Evolutionary conservation across 495 filamentous ascomycete species (phyloP).

Genomic region (Aspergillus hancockii): DNA sequence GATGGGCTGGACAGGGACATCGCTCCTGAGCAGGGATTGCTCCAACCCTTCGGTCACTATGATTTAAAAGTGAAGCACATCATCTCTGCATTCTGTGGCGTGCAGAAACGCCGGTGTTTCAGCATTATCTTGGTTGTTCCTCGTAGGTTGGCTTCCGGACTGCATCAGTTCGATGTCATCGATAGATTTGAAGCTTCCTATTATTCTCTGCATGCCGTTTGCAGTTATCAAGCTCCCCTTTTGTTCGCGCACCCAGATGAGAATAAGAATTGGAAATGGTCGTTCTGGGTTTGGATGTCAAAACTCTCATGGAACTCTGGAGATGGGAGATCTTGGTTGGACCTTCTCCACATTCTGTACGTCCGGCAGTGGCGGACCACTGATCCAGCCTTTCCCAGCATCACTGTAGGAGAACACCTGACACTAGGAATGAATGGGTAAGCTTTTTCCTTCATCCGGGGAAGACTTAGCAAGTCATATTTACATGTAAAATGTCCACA

Average conservation of each 20-base stretch:
- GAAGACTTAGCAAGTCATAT: too few species aligned
- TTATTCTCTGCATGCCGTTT: conserved; percentile 13
- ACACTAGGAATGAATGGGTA: too few species aligned
- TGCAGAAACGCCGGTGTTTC: conserved; percentile 8
- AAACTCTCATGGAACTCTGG: conserved; percentile 8
- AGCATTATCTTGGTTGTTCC: neutral
- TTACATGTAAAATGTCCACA: too few species aligned
- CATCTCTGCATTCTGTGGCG: conserved; percentile 7
- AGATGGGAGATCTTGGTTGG: neutral
- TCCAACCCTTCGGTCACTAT: neutral
- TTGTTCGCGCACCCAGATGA: neutral
- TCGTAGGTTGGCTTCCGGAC: neutral
- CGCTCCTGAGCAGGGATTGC: neutral
- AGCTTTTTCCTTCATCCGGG: too few species aligned
- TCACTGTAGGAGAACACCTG: neutral
- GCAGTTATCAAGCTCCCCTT: conserved; percentile 6
- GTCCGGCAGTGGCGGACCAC: neutral
- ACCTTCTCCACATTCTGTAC: conserved; percentile 2
- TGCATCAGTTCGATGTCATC: conserved; percentile 16
- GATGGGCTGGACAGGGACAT: neutral
- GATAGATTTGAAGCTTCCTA: conserved; percentile 19
- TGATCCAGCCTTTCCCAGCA: neutral
- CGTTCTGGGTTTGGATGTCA: neutral
- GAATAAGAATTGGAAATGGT: conserved; percentile 8
- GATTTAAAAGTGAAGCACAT: conserved; percentile 9